Percentiles rank a stretch among this genome's conserved stretches.
These are phyloP conservation scores for Pittosporum tobira DNA, from an alignment of 129 eudicot species.

Conservation along the genomic window DNA sequence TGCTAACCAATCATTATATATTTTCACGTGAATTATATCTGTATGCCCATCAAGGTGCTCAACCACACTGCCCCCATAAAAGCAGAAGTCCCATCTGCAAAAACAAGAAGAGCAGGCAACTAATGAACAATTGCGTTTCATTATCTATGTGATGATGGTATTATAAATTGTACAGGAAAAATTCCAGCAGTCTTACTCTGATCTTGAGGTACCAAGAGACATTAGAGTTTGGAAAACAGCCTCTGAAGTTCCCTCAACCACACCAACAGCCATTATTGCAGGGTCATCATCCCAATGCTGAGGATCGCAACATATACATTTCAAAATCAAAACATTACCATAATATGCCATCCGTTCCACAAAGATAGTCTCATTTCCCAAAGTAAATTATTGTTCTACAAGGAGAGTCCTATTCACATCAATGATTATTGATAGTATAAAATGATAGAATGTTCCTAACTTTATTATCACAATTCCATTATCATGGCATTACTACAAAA, in stretches of 20 bases:
- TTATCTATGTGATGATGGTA: no score
- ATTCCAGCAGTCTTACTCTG: conserved; percentile 62
- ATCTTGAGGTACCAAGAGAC: conserved; percentile 83
- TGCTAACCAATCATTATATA: conserved; percentile 75
- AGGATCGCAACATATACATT: background rate
- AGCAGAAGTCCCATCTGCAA: conserved; percentile 88
- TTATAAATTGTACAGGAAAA: no score
- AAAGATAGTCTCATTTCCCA: no score
- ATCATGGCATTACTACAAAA: no score
- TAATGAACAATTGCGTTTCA: no score
- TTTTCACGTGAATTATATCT: conserved; percentile 69
- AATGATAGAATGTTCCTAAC: no score
- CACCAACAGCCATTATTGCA: conserved; percentile 91
- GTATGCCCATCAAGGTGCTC: conserved; percentile 97
- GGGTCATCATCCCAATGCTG: conserved; percentile 60
- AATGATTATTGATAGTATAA: no score
- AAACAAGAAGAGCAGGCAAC: no score
- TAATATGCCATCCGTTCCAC: no score
- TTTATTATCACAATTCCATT: no score
- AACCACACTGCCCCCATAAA: conserved; percentile 47
- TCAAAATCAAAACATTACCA: conserved; percentile 2
- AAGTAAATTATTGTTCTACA: no score
- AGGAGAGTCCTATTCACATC: no score
- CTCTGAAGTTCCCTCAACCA: conserved; percentile 81
- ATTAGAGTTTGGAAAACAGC: conserved; percentile 68